Percentiles rank a stretch among this genome's conserved stretches.
phyloP scores from a whole-genome alignment of 805 yeast genomes.

The Novakomyces olei region DNA sequence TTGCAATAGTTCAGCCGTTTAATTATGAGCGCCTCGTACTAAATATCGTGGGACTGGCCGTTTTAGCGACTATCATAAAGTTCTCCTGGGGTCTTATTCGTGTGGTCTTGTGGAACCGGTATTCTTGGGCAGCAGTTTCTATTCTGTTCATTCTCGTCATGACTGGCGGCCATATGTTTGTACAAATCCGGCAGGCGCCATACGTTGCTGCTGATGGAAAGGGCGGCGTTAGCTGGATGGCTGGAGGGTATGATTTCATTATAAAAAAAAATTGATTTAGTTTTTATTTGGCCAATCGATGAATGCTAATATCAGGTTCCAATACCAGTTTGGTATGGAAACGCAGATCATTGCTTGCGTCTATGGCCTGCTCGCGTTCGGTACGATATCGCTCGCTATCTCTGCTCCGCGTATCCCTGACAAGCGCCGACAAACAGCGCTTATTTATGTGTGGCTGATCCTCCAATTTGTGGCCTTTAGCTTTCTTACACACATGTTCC shows the following conservation, averaged over 20 bases:
- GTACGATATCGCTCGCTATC: slow-evolving; percentile 34
- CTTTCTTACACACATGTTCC: slow-evolving; percentile 41
- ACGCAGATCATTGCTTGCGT: slow-evolving; percentile 63
- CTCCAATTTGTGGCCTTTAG: slow-evolving; percentile 38
- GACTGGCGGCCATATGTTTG: slow-evolving; percentile 84
- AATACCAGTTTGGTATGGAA: slow-evolving; percentile 64
- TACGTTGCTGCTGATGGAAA: slow-evolving; percentile 22
- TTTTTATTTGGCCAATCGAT: too few relatives aligned
- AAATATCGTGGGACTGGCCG: slow-evolving; percentile 6
- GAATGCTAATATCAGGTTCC: too few relatives aligned
- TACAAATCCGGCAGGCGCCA: slow-evolving; percentile 52
- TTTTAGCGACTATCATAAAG: slow-evolving; percentile 2
- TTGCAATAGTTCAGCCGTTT: slow-evolving; percentile 16
- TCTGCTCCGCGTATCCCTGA: slow-evolving; percentile 30
- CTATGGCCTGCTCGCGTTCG: slow-evolving; percentile 41
- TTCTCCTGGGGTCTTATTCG: slow-evolving; percentile 6
- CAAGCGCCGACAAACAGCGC: slow-evolving; percentile 26
- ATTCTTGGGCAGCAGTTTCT: slow-evolving; percentile 44
- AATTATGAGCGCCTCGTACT: slow-evolving; percentile 12
- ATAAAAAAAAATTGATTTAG: too few relatives aligned
- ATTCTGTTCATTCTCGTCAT: slow-evolving; percentile 46
- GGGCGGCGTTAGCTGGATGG: slow-evolving; percentile 29
- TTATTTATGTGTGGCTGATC: slow-evolving; percentile 23
- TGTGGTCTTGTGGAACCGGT: slow-evolving; percentile 8
- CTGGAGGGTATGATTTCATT: too few relatives aligned